A percentile compares a stretch with the other conserved stretches of the same genome.
These are phyloP conservation scores for Lactarius trivialis DNA, from an alignment of 768 basidiomycete genomes.

Conservation along the genomic window DNA sequence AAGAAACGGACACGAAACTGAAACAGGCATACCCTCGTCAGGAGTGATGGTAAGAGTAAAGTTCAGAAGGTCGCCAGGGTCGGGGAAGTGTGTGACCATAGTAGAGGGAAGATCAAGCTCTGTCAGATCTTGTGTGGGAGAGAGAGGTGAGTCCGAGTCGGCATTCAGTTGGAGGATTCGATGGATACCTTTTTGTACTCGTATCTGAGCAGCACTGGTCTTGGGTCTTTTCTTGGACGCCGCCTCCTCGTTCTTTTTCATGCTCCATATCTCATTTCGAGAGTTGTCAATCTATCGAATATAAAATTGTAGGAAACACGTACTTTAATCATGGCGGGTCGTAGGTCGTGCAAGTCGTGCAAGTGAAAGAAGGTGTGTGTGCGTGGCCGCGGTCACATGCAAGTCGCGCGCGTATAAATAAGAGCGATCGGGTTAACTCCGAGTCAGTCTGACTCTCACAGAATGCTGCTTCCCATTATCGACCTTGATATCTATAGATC, in stretches of 20 bases:
- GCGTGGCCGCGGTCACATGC: neutral
- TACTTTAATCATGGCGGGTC: conserved; percentile 41
- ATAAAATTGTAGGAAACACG: neutral
- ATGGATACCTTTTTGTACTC: conserved; percentile 93
- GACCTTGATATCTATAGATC: conserved; percentile 69
- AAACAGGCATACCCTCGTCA: conserved; percentile 68
- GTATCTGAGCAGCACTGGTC: conserved; percentile 95
- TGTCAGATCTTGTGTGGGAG: conserved; percentile 66
- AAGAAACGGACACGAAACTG: neutral
- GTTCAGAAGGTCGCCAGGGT: conserved; percentile 92
- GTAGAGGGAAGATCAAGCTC: conserved; percentile 94
- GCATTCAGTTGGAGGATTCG: neutral
- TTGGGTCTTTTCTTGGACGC: conserved; percentile 98
- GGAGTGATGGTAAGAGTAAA: conserved; percentile 93
- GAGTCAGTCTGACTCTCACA: neutral
- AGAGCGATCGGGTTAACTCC: neutral
- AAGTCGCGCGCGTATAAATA: neutral
- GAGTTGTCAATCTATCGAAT: conserved; percentile 13
- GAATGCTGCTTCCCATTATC: conserved; percentile 56
- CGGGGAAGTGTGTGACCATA: conserved; percentile 92
- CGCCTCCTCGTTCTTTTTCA: conserved; percentile 99
- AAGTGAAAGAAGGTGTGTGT: neutral
- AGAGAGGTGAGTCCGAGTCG: neutral
- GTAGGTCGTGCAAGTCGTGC: conserved; percentile 11
- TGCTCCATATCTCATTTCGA: conserved; percentile 81